Base-by-base conservation (phyloP, 2,329 filamentous ascomycete species). In the Pseudocercospora musae region DNA sequence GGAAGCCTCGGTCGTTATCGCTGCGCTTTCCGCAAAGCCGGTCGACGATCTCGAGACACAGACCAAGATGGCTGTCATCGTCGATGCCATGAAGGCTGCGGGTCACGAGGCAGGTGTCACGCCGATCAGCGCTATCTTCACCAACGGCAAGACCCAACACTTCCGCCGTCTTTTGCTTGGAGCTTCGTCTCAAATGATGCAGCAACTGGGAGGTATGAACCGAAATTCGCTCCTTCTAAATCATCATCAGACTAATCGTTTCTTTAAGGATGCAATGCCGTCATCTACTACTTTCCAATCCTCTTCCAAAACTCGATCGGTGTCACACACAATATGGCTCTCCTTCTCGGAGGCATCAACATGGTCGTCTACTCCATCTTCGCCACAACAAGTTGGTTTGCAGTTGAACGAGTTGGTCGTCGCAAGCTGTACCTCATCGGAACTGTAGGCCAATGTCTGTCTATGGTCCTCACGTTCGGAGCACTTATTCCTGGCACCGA, bases 141-240 rank as follows among this genome's bases (percentile, higher is more conserved):
- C 85, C 0, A 79, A 81, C 54, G 86, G 86, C 63, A 86, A 85
- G 75, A 87, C 85, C 4, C 86, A 89, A 74, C 85, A 88, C 71
- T 84, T 87, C 76, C 83, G 86, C 6, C 81, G 87, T 42, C 86
- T 88, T 80, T 67, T 88, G 57, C 80, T 89, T 8, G 87, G 86
- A 2, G 79, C 83, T 0, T 81, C 80, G 8, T 81, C 81, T 8
- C 85, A 88, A 73, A 78, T 87, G 57, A 85, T 88, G 81, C 85
- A 88, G 72, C 86, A 88, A 67, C 76, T 87, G 7, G 82, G 81
- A n/a, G 70, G 42, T 46, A 46, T 20, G 42, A n/a, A n/a, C n/a
- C n/a, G n/a, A n/a, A n/a, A n/a, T n/a, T n/a, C n/a, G n/a, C n/a
- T n/a, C n/a, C n/a, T n/a, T n/a, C n/a, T n/a, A n/a, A n/a, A n/a